phyloP scores from a whole-genome alignment of 495 filamentous ascomycete genomes.

The Daldinia loculata region DNA sequence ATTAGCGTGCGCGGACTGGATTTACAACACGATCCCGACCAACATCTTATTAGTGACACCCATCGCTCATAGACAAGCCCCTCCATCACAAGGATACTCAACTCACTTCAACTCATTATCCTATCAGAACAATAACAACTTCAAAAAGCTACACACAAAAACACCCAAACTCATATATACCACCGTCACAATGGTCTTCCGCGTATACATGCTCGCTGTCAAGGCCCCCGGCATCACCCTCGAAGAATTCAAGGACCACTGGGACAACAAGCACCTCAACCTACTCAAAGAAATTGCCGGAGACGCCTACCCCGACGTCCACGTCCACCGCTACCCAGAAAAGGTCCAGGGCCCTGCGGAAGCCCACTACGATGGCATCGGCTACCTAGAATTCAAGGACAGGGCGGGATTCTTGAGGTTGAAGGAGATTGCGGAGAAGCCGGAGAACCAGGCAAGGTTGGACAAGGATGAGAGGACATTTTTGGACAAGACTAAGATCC shows the following conservation, averaged over 20 bases:
- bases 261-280: background rate
- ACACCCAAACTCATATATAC: background rate
- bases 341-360: background rate
- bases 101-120: background rate
- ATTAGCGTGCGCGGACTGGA: background rate
- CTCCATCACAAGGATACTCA: background rate
- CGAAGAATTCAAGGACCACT: background rate
- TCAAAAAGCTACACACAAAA: background rate
- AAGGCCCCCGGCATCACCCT: conserved; percentile 1
- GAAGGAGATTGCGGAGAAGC: background rate
- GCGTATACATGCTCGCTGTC: background rate
- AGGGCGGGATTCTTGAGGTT: conserved; percentile 1
- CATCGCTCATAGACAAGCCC: background rate
- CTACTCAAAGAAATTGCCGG: background rate
- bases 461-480: background rate
- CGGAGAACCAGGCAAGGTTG: background rate
- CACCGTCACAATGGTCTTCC: background rate
- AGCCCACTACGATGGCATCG: background rate
- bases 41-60: background rate
- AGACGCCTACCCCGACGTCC: background rate
- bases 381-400: background rate
- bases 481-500: background rate
- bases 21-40: background rate
- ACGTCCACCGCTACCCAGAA: background rate
- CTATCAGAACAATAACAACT: background rate